A percentile compares a stretch with the other conserved stretches of the same genome.
Conservation (phyloP, 2,329 filamentous ascomycete species). For the Colletotrichum scovillei region DNA sequence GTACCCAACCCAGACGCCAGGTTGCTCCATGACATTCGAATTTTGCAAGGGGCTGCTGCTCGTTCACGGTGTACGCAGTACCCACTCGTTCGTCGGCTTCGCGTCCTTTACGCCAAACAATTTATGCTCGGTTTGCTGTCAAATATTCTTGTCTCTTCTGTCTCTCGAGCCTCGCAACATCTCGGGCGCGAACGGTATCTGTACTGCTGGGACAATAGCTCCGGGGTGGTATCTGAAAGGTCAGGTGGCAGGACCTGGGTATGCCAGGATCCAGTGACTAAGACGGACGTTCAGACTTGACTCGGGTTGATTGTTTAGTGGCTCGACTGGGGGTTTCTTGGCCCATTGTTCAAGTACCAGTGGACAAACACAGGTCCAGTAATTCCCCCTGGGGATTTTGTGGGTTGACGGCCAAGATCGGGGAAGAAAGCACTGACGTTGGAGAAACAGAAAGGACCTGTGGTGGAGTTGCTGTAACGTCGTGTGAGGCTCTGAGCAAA, state of each 20-base stretch:
- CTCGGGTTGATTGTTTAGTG: slow-evolving; percentile 5
- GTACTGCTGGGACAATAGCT: background rate
- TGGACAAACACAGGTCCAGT: slow-evolving; percentile 12
- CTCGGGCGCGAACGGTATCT: too few relatives aligned
- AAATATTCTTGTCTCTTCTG: too few relatives aligned
- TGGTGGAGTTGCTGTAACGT: slow-evolving; percentile 11
- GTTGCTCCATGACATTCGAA: too few relatives aligned
- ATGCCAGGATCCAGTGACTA: background rate
- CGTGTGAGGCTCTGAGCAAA: background rate
- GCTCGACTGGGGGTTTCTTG: background rate
- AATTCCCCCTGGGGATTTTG: slow-evolving; percentile 32
- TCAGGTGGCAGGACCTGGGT: slow-evolving; percentile 7
- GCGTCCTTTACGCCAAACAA: too few relatives aligned
- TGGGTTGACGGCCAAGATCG: slow-evolving; percentile 22
- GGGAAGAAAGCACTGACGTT: slow-evolving; percentile 13
- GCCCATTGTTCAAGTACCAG: background rate
- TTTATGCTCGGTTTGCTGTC: too few relatives aligned
- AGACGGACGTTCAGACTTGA: slow-evolving; percentile 10
- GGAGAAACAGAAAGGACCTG: background rate
- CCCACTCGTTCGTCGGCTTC: too few relatives aligned
- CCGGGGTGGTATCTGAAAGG: background rate
- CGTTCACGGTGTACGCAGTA: background rate
- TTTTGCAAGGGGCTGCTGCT: background rate
- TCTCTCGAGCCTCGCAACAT: too few relatives aligned
- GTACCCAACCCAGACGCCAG: too few relatives aligned